Evolutionary conservation across 73 alveolate species (phyloP), one percentile per base, ranked within the genome.

Genomic region (Tetrahymena borealis): DNA sequence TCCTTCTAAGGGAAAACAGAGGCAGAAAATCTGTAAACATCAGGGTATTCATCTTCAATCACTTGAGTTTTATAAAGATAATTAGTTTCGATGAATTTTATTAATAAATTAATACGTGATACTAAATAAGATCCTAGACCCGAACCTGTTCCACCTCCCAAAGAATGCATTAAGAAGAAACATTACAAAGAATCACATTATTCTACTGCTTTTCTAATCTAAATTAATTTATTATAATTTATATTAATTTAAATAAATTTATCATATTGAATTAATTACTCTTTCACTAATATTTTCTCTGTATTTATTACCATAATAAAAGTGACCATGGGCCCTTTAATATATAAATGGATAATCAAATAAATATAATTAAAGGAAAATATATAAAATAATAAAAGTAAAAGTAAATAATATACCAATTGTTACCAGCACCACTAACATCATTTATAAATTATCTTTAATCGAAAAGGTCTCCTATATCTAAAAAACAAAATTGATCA

Each of bases 91-190:
- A 18, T 41, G 3, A 41, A 41, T 6, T 5, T 18, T 11, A 7
- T 12, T 41, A 0, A 92, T 18, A 15, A 37, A 28, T 60, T 0
- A 33, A 36, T 90, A 90, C 93, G 91, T 92, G 96, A 97, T 39
- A 99, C 93, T 32, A 99, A 96, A 95, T 96, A 98, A 39, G 99
- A 94, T 33, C 99, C 99, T 40, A 99, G 95, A 12, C 99, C 99
- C 38, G 99, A 96, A 12, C 99, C 99, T 39, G 99, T 99, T 9
- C 99, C 99, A 38, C 99, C 99, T 16, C 99, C 99, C 39, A 99
- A 96, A 10, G 99, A 98, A 94, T 99, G 99, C 39, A 98, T 91
- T 41, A 99, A 94, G 95, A 98, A 96, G 93, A 99, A 99, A 39
- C 99, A 98, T 93, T 99, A 98, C 33, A 99, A 97, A 18, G 99